Conservation (phyloP, 2,329 filamentous ascomycete species). For the Didymellaceae sp. region DNA sequence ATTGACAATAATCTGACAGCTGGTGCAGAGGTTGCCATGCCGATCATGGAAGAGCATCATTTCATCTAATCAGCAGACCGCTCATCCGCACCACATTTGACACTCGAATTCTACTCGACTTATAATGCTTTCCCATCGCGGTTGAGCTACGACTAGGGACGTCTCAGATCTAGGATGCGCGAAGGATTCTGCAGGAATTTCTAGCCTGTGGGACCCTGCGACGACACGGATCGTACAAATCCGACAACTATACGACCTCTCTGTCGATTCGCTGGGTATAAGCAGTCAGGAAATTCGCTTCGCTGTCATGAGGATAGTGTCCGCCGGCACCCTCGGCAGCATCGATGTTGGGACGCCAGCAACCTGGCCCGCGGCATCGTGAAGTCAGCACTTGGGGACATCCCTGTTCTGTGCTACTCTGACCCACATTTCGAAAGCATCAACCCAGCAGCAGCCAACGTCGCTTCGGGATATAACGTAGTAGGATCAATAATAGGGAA, state of each 20-base stretch:
- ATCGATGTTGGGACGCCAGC: constrained; percentile 1
- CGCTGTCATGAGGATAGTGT: constrained; percentile 12
- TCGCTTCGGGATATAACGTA: not conserved
- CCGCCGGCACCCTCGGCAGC: constrained; percentile 1
- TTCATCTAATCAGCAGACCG: constrained; percentile 1
- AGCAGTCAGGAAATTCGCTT: not conserved
- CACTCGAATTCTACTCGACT: not conserved
- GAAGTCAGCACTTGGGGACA: not conserved
- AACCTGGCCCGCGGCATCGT: constrained; percentile 3
- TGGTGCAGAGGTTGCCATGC: not conserved
- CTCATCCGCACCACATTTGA: constrained; percentile 1
- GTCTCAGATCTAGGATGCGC: constrained; percentile 5
- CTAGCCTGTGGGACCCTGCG: not conserved
- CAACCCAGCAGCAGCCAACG: constrained; percentile 1
- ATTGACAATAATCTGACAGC: not conserved
- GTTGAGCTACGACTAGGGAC: not conserved
- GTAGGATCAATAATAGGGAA: constrained; percentile 4
- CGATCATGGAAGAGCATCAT: constrained; percentile 7
- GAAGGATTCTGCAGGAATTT: constrained; percentile 9
- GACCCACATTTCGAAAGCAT: constrained; percentile 8
- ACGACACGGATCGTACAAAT: not conserved
- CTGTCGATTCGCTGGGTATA: not conserved
- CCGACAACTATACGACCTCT: not conserved
- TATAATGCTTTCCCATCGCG: not conserved
- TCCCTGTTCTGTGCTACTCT: constrained; percentile 1